These are phyloP conservation scores for Chimonanthus salicifolius DNA, from an alignment of 164 flowering plant species.

Conservation along the genomic window DNA sequence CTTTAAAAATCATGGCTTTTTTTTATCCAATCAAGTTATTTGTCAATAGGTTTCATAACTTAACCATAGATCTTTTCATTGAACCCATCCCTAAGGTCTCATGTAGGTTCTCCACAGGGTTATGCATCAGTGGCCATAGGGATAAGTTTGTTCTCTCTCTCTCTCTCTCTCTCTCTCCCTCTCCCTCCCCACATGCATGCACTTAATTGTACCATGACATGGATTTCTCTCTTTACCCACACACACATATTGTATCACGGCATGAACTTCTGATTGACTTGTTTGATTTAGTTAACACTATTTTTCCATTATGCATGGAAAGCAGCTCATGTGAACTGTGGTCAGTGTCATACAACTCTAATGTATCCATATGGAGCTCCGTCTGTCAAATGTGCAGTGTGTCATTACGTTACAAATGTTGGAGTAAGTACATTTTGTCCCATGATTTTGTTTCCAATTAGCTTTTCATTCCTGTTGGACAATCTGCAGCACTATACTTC, in stretches of 20 bases:
- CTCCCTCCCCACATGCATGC: background rate
- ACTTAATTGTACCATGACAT: background rate
- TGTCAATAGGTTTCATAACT: too few relatives aligned
- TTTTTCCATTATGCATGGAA: constrained; percentile 8
- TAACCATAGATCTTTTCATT: too few relatives aligned
- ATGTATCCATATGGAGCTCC: constrained; percentile 93
- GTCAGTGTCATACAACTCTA: constrained; percentile 73
- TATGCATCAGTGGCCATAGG: too few relatives aligned
- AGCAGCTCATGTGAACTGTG: constrained; percentile 74
- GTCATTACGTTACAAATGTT: constrained; percentile 72
- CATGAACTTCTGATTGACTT: constrained; percentile 5
- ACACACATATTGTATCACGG: too few relatives aligned
- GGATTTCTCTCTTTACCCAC: background rate
- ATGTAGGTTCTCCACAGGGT: too few relatives aligned
- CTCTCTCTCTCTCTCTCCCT: background rate
- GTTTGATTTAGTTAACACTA: constrained; percentile 5
- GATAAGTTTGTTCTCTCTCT: background rate
- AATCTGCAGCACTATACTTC: background rate
- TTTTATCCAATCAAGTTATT: too few relatives aligned
- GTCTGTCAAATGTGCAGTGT: constrained; percentile 88
- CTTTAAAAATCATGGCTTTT: too few relatives aligned
- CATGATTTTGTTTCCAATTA: background rate
- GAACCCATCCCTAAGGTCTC: too few relatives aligned
- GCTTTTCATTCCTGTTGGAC: background rate
- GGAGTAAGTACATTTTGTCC: constrained; percentile 40